These are phyloP conservation scores for Podospora australis DNA, from an alignment of 495 filamentous ascomycete genomes.

Conservation along the genomic window DNA sequence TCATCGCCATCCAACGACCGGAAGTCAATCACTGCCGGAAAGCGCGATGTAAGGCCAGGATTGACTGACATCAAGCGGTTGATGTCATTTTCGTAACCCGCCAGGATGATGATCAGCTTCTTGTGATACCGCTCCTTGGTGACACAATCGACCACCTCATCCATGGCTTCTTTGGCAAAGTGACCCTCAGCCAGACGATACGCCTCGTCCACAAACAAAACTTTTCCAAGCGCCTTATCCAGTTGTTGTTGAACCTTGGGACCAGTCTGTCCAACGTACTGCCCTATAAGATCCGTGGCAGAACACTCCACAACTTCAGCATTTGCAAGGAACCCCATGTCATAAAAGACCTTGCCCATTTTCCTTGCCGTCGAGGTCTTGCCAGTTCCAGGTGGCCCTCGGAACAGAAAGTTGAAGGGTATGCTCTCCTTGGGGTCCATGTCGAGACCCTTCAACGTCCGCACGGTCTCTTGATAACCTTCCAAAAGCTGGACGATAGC, in stretches of 20 bases:
- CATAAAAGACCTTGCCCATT: conserved; percentile 69
- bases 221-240: conserved; percentile 53
- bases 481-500: conserved; percentile 51
- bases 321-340: conserved; percentile 56
- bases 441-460: conserved; percentile 47
- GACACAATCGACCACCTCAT: conserved; percentile 64
- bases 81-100: conserved; percentile 67
- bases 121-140: conserved; percentile 56
- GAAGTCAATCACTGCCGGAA: conserved; percentile 55
- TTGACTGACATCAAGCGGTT: conserved; percentile 61
- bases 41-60: conserved; percentile 52
- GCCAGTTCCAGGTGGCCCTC: conserved; percentile 53
- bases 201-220: conserved; percentile 65
- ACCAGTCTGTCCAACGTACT: conserved; percentile 57
- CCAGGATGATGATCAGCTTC: conserved; percentile 67
- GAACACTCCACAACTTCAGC: conserved; percentile 54
- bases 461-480: conserved; percentile 51
- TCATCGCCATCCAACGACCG: conserved; percentile 32
- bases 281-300: conserved; percentile 55
- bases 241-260: conserved; percentile 55
- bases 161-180: conserved; percentile 65
- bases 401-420: conserved; percentile 41
- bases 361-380: conserved; percentile 67
- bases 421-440: conserved; percentile 48
- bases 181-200: conserved; percentile 52